A percentile compares a stretch with the other conserved stretches of the same genome.
Evolutionary conservation across 441 rosid species (phyloP).

Genomic region (Populus hybrid): DNA sequence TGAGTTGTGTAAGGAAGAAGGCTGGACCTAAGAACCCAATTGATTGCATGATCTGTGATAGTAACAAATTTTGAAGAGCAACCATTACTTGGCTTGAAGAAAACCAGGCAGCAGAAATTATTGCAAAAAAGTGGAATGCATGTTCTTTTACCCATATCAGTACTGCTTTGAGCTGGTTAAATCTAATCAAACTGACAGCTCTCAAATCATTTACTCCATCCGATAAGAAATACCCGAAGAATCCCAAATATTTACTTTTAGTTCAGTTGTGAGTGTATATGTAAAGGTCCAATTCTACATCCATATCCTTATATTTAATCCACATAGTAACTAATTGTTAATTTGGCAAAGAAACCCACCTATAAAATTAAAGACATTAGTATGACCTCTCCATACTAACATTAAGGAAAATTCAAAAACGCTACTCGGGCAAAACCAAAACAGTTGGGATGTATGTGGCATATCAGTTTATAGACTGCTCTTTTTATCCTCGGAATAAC

Average conservation of each 20-base stretch:
- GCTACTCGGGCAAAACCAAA: background rate
- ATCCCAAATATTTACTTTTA: too few relatives aligned
- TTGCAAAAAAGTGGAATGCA: constrained; percentile 1
- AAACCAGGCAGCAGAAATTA: background rate
- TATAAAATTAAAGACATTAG: too few relatives aligned
- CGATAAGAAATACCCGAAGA: background rate
- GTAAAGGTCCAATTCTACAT: too few relatives aligned
- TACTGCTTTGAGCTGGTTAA: background rate
- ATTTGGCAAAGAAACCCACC: background rate
- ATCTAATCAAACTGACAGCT: background rate
- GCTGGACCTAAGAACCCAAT: constrained; percentile 96
- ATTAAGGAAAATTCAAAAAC: too few relatives aligned
- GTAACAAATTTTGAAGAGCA: constrained; percentile 14
- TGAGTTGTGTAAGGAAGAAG: constrained; percentile 84
- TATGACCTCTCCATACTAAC: too few relatives aligned
- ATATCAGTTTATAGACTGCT: background rate
- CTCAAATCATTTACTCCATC: background rate
- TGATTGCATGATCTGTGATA: constrained; percentile 92
- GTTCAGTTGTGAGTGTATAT: too few relatives aligned
- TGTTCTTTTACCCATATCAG: background rate
- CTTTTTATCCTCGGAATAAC: background rate
- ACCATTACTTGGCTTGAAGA: constrained; percentile 4
- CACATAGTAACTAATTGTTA: background rate
- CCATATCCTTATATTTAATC: too few relatives aligned
- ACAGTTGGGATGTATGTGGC: background rate